Base-by-base conservation (phyloP, 768 basidiomycete genomes). In the Jaapia argillacea region DNA sequence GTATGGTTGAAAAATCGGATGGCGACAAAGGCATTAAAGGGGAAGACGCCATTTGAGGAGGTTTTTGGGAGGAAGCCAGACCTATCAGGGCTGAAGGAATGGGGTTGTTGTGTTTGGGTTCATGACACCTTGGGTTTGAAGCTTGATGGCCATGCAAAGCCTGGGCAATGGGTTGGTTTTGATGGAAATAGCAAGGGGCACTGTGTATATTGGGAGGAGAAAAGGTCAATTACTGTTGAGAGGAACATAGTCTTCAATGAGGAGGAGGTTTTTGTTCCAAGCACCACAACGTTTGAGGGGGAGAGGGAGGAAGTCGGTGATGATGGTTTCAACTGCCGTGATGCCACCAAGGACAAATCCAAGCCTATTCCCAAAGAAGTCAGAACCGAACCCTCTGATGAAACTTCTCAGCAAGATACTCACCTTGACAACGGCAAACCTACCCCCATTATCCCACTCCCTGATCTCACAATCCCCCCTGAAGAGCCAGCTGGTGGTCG, bases 111-210 rank as follows among this genome's bases (percentile, higher is more conserved):
- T 1, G 47, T 48, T 14, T 56, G 49, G 49, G 55, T 56, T 2
- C 42, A 39, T n/a, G 41, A 26, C 3, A 33, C 38, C 3, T 27
- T 12, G 0, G 21, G 22, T 5, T 25, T 25, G 13, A 59, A 59
- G 41, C 39, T 54, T 1, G 53, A 49, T 3, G 20, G 24, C 4
- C 28, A 40, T 1, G 45, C 45, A 2, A n/a, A 24, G 1, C 41
- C 47, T 23, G 55, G 49, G 0, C 45, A 27, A 3, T 70, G 61
- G 58, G 40, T 70, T 4, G 67, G 69, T 14, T 53, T 58, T 42
- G 58, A 63, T 40, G 47, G 54, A 3, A 46, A 56, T 20, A 58
- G 55, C 20, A 40, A 41, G 10, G 51, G 51, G 3, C 36, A 41
- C 37, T 33, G 43, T 18, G 44, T 46, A 33, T 52, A 40, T 42